These are phyloP conservation scores for Blastobotrys serpentis DNA, from an alignment of 1,139 yeast genomes.

Conservation along the genomic window DNA sequence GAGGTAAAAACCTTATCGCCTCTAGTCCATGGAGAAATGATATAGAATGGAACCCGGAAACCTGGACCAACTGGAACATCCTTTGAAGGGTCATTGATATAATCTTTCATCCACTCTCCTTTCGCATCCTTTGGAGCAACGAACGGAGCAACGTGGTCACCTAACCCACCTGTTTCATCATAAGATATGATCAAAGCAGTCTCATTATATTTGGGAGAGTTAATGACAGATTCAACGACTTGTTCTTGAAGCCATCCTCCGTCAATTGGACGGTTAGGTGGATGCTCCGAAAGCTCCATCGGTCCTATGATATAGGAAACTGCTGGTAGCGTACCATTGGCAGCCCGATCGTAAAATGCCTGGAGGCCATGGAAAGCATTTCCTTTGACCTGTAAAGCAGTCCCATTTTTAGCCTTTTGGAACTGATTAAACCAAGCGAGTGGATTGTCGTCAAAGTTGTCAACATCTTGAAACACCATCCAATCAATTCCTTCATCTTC, in stretches of 20 bases:
- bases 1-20: conserved; percentile 32
- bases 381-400: not conserved
- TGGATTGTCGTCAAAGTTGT: conserved; percentile 32
- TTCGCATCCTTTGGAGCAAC: conserved; percentile 31
- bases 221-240: conserved; percentile 28
- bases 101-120: conserved; percentile 27
- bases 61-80: conserved; percentile 32
- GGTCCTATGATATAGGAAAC: conserved; percentile 24
- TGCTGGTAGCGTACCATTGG: conserved; percentile 22
- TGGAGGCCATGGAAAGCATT: conserved; percentile 17
- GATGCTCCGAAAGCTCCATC: conserved; percentile 31
- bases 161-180: conserved; percentile 35
- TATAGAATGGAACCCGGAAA: conserved; percentile 30
- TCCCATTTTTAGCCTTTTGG: conserved; percentile 13
- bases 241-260: conserved; percentile 32
- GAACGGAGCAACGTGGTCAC: conserved; percentile 31
- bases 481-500: conserved; percentile 28
- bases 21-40: conserved; percentile 31
- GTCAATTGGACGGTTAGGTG: conserved; percentile 28
- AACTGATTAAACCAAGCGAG: conserved; percentile 29
- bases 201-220: conserved; percentile 27
- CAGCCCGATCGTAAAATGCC: conserved; percentile 16
- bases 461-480: conserved; percentile 30
- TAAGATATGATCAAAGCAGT: conserved; percentile 30
- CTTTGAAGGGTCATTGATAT: conserved; percentile 22